Evolutionary conservation across 306 rosid genomes (phyloP), one percentile per base, ranked within the genome.

Genomic region (Albizia julibrissin): DNA sequence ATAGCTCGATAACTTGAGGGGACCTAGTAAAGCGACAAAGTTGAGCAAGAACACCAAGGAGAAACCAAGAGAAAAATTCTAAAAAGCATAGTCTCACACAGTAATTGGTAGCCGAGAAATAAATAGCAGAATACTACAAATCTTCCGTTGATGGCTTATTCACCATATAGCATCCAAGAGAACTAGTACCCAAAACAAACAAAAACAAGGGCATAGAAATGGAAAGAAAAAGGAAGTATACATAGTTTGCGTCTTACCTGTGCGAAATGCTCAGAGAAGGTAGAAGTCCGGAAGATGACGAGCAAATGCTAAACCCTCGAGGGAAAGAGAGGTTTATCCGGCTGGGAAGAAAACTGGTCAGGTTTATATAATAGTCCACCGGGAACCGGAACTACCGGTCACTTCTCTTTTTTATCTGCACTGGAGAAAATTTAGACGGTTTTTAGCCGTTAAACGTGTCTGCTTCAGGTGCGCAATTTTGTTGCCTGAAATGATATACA

Each of bases 361-460:
- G 1, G 3, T 5, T 14, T 64, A 26, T 29, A 27, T 13, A 1
- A 0, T 29, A 14, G n/a, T 64, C 10, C n/a, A 64, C 69, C 10
- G 69, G 69, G 4, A 64, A 64, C 69, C 42, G 69, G 40, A 64
- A 64, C 40, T 27, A 15, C 34, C 69, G 12, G n/a, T 64, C 69
- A 64, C n/a, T 5, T 64, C 2, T 10, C 8, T 10, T 29, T 64
- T 64, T 64, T 64, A 64, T 64, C 69, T 29, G 10, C 1, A 31
- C 29, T 5, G 66, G 66, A 24, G 1, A 31, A 64, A 66, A 0
- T 58, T 66, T 66, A 66, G 44, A 66, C 71, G 33, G 71, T 66
- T 66, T 66, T 33, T 69, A 78, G 84, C 73, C 79, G 94, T 90
- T 88, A 79, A 67, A 92, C 97, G 97, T 93, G 97, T 90, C 79